Base-by-base conservation (phyloP, 202 grass and related monocot genomes). In the Musa balbisiana region DNA sequence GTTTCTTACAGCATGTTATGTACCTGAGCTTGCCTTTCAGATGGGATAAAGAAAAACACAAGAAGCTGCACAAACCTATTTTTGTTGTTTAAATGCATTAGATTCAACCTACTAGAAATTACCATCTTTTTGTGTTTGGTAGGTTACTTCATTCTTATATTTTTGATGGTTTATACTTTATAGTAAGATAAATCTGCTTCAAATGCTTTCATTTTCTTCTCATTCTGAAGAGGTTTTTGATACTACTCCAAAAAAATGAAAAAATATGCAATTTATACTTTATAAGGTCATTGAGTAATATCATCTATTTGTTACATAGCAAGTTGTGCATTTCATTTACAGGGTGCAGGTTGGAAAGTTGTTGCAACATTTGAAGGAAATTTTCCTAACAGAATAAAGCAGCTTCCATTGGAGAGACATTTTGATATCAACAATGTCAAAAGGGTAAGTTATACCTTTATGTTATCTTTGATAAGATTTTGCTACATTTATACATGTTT, bases 341-440 rank as follows among this genome's bases (percentile, higher is more conserved):
- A 96, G 92, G 92, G 92, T 77, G 71, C 55, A 60, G 92, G 92
- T 51, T 96, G 89, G 89, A 96, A 92, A 92, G 81, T 96, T 84
- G 82, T 96, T 83, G 85, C 85, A 79, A 90, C 87, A 81, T 96
- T 96, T 77, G 89, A 96, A 81, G 92, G 89, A 19, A 92, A 82
- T 62, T 96, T 96, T 76, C 89, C 92, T 77, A 88, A 79, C 10
- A 92, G 87, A 82, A 90, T 96, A 68, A 92, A 92, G 78, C 83
- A 96, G 71, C 87, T 92, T 58, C 92, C 83, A 59, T 54, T 92
- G 55, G 92, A 96, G 72, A 89, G 83, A 72, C 92, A 96, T 92
- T 96, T 96, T 71, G 92, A 92, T 64, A 92, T 96, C 64, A 96
- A 96, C 70, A 96, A 96, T 88, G 87, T 96, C 26, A 96, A 90